phyloP scores from a whole-genome alignment of 176 grass and related monocot species.

The Aegilops bicornis region DNA sequence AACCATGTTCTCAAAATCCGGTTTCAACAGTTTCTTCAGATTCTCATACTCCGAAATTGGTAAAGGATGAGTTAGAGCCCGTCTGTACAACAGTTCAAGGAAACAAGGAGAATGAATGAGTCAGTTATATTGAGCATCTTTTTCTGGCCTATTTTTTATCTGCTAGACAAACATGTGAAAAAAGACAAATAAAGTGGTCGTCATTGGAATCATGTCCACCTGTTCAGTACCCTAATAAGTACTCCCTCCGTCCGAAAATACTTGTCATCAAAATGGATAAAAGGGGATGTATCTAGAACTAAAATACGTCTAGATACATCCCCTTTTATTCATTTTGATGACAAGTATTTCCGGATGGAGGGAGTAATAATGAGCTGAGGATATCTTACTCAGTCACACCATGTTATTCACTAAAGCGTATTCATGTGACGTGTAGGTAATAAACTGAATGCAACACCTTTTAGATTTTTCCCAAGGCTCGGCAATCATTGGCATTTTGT shows the following conservation, averaged over 20 bases:
- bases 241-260: too few species aligned
- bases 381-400: not conserved
- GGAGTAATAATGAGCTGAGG: not conserved
- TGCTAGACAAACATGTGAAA: slow-evolving; percentile 2
- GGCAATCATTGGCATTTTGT: not conserved
- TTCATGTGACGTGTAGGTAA: not conserved
- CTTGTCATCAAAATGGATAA: too few species aligned
- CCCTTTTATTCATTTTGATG: too few species aligned
- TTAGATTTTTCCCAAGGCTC: not conserved
- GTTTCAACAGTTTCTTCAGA: slow-evolving; percentile 90
- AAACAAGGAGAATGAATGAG: slow-evolving; percentile 2
- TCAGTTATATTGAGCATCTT: not conserved
- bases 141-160: not conserved
- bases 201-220: not conserved
- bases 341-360: too few species aligned
- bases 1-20: slow-evolving; percentile 98
- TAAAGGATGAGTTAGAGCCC: slow-evolving; percentile 80
- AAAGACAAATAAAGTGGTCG: not conserved
- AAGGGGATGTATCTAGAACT: too few species aligned
- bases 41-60: slow-evolving; percentile 88
- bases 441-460: slow-evolving; percentile 16
- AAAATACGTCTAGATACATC: too few species aligned
- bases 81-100: slow-evolving; percentile 38
- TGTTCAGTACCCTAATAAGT: not conserved
- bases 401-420: not conserved